Evolutionary conservation across 148 eudicot species (phyloP), one percentile per base, ranked within the genome.

Genomic region (Pouteria glomerata): DNA sequence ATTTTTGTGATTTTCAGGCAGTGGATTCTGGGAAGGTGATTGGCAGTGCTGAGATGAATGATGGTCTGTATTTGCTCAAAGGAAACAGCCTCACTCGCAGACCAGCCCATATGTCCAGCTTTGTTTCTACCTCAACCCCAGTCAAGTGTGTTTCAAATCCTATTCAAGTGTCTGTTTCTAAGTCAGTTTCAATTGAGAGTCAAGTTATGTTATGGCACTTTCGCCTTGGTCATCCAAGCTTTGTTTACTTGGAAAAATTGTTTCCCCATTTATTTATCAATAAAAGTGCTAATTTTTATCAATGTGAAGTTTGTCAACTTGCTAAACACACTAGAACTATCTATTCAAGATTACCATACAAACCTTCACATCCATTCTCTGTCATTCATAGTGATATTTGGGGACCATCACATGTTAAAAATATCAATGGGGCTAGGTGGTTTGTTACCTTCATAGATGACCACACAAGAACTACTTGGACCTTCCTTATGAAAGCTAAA

Each of bases 141-240:
- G n/a, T n/a, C n/a, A n/a, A 26, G 21, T n/a, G n/a, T 19, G 1
- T 8, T 64, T 41, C 51, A 3, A 39, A 1, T 41, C 23, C 29
- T 21, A 27, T 2, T n/a, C 11, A 2, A n/a, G n/a, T n/a, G 19
- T 26, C 5, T 30, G 45, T 55, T 66, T 39, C 44, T 39, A 31
- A 23, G n/a, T n/a, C n/a, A n/a, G n/a, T n/a, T n/a, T n/a, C n/a
- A n/a, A n/a, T n/a, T n/a, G n/a, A n/a, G n/a, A n/a, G n/a, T n/a
- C n/a, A n/a, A 12, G 55, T 67, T 42, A 67, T 67, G 71, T 51
- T 67, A 30, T 67, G 58, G 71, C 57, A 67, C 26, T 48, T 0
- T 48, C 41, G 58, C 39, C 71, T 67, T 27, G 58, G 71, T 14
- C 71, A 67, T 67, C 58, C 71, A 30, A 48, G 18, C 15, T 67